Conservation (phyloP, 352 stramenopile genomes). For the Phytophthora citrophthora region DNA sequence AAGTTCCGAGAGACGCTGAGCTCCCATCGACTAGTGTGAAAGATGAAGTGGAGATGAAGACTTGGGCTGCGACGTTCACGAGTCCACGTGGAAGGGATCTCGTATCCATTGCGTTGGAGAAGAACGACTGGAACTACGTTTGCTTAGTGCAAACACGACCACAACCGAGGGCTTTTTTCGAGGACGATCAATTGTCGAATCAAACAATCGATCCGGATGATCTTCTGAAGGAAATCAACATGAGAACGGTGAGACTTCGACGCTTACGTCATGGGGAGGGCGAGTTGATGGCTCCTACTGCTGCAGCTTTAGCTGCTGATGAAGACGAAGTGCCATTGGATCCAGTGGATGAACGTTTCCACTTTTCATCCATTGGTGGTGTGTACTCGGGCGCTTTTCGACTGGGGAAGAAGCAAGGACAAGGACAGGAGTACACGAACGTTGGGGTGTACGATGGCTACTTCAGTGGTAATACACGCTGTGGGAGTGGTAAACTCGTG, state of each 20-base stretch:
- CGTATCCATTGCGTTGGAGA: constrained; percentile 52
- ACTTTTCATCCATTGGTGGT: constrained; percentile 68
- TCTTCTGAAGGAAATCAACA: constrained; percentile 65
- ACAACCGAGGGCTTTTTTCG: constrained; percentile 53
- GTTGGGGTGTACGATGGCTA: constrained; percentile 67
- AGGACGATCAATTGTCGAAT: constrained; percentile 64
- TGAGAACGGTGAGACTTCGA: constrained; percentile 60
- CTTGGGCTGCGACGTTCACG: constrained; percentile 59
- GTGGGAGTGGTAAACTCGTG: constrained; percentile 58
- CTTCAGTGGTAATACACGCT: constrained; percentile 50
- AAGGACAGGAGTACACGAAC: constrained; percentile 68
- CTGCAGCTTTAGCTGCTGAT: constrained; percentile 14
- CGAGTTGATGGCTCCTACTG: constrained; percentile 40
- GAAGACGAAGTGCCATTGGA: constrained; percentile 28
- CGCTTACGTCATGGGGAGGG: constrained; percentile 63
- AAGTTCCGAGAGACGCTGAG: constrained; percentile 39
- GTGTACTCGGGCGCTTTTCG: constrained; percentile 64
- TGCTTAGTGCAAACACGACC: constrained; percentile 66
- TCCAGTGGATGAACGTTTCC: constrained; percentile 64
- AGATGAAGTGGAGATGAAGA: constrained; percentile 57
- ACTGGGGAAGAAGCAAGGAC: constrained; percentile 59
- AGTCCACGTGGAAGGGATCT: constrained; percentile 58
- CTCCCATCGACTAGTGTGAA: constrained; percentile 33
- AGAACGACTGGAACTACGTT: constrained; percentile 72
- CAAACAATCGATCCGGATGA: constrained; percentile 55